Evolutionary conservation across 2,329 filamentous ascomycete species (phyloP), one percentile per base, ranked within the genome.

Genomic region (Oidium heveae): DNA sequence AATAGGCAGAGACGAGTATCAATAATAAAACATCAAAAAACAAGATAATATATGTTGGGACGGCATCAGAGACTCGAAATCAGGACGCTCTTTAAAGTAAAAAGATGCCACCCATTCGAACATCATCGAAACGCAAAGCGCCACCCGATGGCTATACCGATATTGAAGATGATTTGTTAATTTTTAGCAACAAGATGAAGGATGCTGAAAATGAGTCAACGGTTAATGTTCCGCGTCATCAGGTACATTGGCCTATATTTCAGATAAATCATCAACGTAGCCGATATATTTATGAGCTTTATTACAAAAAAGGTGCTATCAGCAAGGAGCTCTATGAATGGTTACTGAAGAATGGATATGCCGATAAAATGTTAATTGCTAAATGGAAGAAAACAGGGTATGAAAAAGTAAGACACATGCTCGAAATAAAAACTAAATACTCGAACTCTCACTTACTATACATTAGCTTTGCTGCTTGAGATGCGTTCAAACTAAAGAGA

Each of bases 341-440:
- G 82, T 71, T 96, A 59, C 72, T 98, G 57, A 98, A 98, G 76
- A 95, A 98, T 66, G 81, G 82, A 52, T 96, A 98, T 66, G 91
- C 88, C 5, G 91, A 98, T 69, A 79, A 85, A 49, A 91, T 88
- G 72, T 71, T 98, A 65, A 96, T 98, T 65, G 91, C 91, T 15
- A 98, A 98, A 71, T 98, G 91, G 91, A 98, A 98, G 78, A 98
- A 98, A 72, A 84, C 93, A 64, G 91, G 91, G 16, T 98, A 98
- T 64, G 91, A 98, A 69, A 95, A 96, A 80, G 85, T 86, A 67
- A 53, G 73, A 33, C 13, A 16, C 8, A 47, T 8, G 12, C 20
- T 7, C 36, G 41, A 39, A 24, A 9, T 13, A n/a, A 50, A 5
- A 47, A 43, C 36, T 44, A n/a, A 52, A 12, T 13, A 15, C 6